phyloP scores from a whole-genome alignment of 345 rosid species.

The Aquilaria malaccensis region DNA sequence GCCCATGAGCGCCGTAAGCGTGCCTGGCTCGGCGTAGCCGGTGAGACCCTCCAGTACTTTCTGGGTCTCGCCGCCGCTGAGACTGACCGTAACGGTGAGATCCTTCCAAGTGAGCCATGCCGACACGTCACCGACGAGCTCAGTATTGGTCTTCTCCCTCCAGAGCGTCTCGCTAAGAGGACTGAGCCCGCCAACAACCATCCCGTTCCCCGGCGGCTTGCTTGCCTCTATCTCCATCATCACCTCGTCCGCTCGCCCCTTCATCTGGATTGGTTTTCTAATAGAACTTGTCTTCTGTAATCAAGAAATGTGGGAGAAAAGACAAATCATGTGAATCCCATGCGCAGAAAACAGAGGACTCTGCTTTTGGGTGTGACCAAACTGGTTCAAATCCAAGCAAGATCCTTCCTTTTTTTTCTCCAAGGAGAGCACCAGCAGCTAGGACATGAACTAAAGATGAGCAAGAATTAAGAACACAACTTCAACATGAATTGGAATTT shows the following conservation, averaged over 20 bases:
- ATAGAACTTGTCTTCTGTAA: not conserved
- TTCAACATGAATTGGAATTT: not conserved
- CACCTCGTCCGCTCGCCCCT: slow-evolving; percentile 11
- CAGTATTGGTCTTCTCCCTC: slow-evolving; percentile 52
- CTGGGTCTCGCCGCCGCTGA: slow-evolving; percentile 60
- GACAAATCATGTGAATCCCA: too few species aligned
- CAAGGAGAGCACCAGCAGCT: not conserved
- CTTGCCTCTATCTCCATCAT: slow-evolving; percentile 70
- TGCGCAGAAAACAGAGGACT: too few species aligned
- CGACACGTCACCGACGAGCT: slow-evolving; percentile 69
- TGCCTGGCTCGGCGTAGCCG: slow-evolving; percentile 88
- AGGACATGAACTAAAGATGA: too few species aligned
- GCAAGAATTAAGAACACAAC: too few species aligned
- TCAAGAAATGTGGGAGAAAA: not conserved
- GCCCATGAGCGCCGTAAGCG: slow-evolving; percentile 84
- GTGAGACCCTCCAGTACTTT: slow-evolving; percentile 79
- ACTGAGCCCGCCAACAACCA: slow-evolving; percentile 51
- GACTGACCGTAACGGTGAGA: slow-evolving; percentile 73
- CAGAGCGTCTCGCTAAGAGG: slow-evolving; percentile 76
- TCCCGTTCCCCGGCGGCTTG: slow-evolving; percentile 37
- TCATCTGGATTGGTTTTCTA: slow-evolving; percentile 2
- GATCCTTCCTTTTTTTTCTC: not conserved
- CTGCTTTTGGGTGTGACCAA: not conserved
- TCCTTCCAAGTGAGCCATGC: slow-evolving; percentile 93
- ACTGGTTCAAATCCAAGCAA: not conserved